Base-by-base conservation (phyloP, 2,329 filamentous ascomycete genomes). In the Phoma sp. region DNA sequence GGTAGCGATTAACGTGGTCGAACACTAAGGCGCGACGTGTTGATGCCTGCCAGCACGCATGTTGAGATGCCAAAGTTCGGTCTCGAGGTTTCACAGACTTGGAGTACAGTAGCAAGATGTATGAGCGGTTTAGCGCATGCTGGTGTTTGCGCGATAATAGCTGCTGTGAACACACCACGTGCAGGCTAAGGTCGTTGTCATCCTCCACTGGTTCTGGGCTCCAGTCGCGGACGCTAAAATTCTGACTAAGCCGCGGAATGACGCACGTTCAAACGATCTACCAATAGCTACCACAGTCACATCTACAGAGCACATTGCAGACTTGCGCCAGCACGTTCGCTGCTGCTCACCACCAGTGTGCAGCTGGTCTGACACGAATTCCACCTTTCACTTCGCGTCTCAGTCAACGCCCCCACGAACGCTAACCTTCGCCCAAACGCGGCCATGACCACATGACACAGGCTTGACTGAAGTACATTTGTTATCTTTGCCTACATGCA, bases 1-100 rank as follows among this genome's bases (percentile, higher is more conserved):
- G 65, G 55, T 80, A 73, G 43, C 35, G 49, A 43, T 52, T 39
- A 43, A 43, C 43, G 51, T 46, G 27, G 40, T 55, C 51, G 57
- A 47, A 57, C 57, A 51, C 61, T 61, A 68, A 22, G 59, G 67
- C 44, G 61, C 59, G 55, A 60, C 50, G 51, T 61, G 53, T 60
- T 40, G 67, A 52, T 69, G 64, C 62, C 63, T 70, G 35, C 45
- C 60, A 31, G 57, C 46, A 64, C 57, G 51, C 72, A 74, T 74
- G 25, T 62, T 71, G 65, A 53, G 62, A 38, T 33, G 36, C 46
- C 10, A n/a, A 43, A 13, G 10, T 31, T 43, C n/a, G 22, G n/a
- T 12, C 33, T 45, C 35, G 29, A 13, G 2, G 10, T 47, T 8
- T 38, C 2, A 27, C 31, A 21, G 10, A 17, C 7, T 12, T 10